phyloP scores from a whole-genome alignment of 192 early-diverging fungal genomes.

The Coemansia furcata region DNA sequence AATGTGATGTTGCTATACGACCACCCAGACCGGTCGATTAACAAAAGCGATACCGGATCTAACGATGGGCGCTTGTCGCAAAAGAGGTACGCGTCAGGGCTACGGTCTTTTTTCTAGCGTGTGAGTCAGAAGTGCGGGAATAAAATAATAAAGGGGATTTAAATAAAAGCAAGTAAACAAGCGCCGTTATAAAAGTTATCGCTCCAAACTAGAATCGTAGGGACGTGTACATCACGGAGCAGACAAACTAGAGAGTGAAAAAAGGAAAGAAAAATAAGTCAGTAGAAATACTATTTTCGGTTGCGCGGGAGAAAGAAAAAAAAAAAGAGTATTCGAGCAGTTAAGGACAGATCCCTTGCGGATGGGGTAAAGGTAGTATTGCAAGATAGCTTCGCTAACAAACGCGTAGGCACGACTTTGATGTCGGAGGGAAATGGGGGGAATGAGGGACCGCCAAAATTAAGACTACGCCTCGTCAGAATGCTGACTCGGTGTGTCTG shows the following conservation, averaged over 20 bases:
- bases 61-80: not conserved
- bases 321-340: not conserved
- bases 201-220: not conserved
- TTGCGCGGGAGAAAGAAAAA: not conserved
- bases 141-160: not conserved
- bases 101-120: slow-evolving; percentile 1
- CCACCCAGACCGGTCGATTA: not conserved
- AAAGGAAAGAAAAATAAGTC: not conserved
- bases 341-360: slow-evolving; percentile 1
- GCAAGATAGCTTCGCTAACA: not conserved
- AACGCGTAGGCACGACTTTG: not conserved
- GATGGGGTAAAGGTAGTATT: slow-evolving; percentile 2
- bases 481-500: slow-evolving; percentile 4
- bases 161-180: not conserved
- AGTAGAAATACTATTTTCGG: slow-evolving; percentile 6
- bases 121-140: slow-evolving; percentile 4
- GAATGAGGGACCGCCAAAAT: not conserved
- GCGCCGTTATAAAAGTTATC: slow-evolving; percentile 11
- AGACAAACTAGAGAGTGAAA: not conserved
- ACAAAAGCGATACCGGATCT: not conserved
- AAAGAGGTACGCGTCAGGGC: not conserved
- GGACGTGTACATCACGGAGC: not conserved
- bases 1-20: not conserved
- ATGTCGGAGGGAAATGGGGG: not conserved
- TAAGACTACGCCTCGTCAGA: not conserved